Evolutionary conservation across 2,329 filamentous ascomycete species (phyloP).

Genomic region (Microsporum canis): DNA sequence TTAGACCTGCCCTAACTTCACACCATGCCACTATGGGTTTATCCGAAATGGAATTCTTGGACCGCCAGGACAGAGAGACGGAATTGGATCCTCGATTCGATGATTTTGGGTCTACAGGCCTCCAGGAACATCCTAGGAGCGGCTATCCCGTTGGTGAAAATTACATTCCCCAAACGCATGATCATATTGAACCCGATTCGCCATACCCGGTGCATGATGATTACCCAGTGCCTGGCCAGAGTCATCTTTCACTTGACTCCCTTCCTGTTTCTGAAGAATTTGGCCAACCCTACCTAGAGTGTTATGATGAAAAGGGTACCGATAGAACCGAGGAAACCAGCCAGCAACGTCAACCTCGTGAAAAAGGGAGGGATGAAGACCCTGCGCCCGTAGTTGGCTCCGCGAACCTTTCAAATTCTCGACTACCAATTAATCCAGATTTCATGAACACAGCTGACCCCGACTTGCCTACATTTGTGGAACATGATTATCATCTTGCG

Average conservation of each 20-base stretch:
- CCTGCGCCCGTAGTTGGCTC: neutral
- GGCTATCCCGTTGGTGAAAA: neutral
- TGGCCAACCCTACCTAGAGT: neutral
- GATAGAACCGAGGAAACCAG: neutral
- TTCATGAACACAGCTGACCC: neutral
- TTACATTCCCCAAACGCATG: neutral
- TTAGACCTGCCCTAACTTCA: neutral
- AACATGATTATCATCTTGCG: neutral
- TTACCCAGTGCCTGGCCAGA: neutral
- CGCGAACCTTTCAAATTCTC: neutral
- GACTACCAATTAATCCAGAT: conserved; percentile 2
- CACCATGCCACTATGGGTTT: neutral
- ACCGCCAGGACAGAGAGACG: neutral
- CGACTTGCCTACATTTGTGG: neutral
- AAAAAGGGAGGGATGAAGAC: neutral
- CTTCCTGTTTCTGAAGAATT: neutral
- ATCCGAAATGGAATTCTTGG: neutral
- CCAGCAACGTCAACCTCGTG: neutral
- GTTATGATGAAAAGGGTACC: neutral
- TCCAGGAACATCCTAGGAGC: neutral
- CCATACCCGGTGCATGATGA: neutral
- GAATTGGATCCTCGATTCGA: neutral
- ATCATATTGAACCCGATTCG: neutral
- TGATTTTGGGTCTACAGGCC: neutral
- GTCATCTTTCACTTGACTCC: neutral